A percentile compares a stretch with the other conserved stretches of the same genome.
Conservation (phyloP, 1,284 basidiomycete genomes). For the Exobasidium cylindrosporum region DNA sequence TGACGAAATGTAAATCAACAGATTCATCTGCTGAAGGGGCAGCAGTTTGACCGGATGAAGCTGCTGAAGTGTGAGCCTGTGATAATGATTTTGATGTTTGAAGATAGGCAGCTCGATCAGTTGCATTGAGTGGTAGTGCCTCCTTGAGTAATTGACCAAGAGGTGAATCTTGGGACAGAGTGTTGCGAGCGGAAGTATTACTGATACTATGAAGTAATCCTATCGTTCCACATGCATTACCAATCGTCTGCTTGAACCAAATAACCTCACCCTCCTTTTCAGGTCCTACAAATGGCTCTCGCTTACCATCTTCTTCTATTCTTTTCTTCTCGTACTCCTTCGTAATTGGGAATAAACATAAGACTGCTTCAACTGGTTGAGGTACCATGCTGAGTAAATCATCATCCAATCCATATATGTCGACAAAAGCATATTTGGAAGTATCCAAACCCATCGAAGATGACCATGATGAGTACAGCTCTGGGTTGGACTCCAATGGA, state of each 20-base stretch:
- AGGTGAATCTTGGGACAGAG: slow-evolving; percentile 30
- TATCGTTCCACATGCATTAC: slow-evolving; percentile 55
- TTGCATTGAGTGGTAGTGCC: slow-evolving; percentile 12
- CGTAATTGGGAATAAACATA: slow-evolving; percentile 59
- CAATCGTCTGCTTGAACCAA: slow-evolving; percentile 54
- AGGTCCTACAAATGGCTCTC: slow-evolving; percentile 14
- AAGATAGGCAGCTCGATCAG: slow-evolving; percentile 26
- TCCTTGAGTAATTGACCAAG: slow-evolving; percentile 27
- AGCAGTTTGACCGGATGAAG: slow-evolving; percentile 42
- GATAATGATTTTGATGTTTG: slow-evolving; percentile 26
- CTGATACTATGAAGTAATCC: slow-evolving; percentile 52
- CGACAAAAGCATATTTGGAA: slow-evolving; percentile 57
- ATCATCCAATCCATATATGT: slow-evolving; percentile 60
- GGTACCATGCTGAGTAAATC: slow-evolving; percentile 59
- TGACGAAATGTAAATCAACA: slow-evolving; percentile 53
- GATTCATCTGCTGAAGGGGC: slow-evolving; percentile 46
- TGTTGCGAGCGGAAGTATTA: slow-evolving; percentile 37
- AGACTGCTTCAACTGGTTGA: slow-evolving; percentile 58
- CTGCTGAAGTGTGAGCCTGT: slow-evolving; percentile 38
- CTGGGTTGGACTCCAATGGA: slow-evolving; percentile 54
- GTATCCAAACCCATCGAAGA: slow-evolving; percentile 44
- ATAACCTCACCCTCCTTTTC: slow-evolving; percentile 23
- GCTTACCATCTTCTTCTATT: slow-evolving; percentile 24
- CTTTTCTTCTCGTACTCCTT: slow-evolving; percentile 49
- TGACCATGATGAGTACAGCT: slow-evolving; percentile 47